Conservation (phyloP, 345 rosid species). For the Eucalyptus albens region DNA sequence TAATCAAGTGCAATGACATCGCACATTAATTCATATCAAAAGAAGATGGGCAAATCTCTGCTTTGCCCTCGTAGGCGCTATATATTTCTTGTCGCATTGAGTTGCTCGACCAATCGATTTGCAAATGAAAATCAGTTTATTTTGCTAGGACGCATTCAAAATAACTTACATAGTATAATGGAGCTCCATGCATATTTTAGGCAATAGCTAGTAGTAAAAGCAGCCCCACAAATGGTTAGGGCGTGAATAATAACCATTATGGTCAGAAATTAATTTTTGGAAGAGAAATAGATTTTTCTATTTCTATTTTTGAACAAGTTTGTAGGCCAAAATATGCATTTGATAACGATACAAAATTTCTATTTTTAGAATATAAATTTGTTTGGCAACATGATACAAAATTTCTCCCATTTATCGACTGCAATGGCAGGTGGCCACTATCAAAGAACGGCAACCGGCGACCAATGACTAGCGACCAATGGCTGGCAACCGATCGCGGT, state of each 20-base stretch:
- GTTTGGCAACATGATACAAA: too few relatives aligned
- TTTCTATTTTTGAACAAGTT: too few relatives aligned
- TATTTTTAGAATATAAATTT: too few relatives aligned
- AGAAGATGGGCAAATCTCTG: not conserved
- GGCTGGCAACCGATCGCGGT: fast-evolving
- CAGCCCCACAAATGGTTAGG: not conserved
- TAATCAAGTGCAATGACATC: not conserved
- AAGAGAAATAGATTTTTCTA: too few relatives aligned
- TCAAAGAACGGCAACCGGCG: fast-evolving
- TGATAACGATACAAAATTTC: too few relatives aligned
- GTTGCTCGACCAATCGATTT: not conserved
- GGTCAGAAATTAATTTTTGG: too few relatives aligned
- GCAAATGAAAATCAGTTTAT: not conserved
- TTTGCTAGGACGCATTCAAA: not conserved
- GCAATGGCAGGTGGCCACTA: too few relatives aligned
- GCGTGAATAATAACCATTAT: fast-evolving
- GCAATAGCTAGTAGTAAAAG: not conserved
- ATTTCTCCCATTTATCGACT: fast-evolving
- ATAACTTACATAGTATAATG: not conserved
- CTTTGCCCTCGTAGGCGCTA: not conserved
- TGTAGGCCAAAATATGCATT: fast-evolving
- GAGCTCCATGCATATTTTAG: not conserved
- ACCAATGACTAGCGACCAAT: fast-evolving
- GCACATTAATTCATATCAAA: not conserved
- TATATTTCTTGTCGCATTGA: not conserved